Evolutionary conservation across 2,329 filamentous ascomycete genomes (phyloP), one percentile per base, ranked within the genome.

Genomic region (Trichoderma polysporum): DNA sequence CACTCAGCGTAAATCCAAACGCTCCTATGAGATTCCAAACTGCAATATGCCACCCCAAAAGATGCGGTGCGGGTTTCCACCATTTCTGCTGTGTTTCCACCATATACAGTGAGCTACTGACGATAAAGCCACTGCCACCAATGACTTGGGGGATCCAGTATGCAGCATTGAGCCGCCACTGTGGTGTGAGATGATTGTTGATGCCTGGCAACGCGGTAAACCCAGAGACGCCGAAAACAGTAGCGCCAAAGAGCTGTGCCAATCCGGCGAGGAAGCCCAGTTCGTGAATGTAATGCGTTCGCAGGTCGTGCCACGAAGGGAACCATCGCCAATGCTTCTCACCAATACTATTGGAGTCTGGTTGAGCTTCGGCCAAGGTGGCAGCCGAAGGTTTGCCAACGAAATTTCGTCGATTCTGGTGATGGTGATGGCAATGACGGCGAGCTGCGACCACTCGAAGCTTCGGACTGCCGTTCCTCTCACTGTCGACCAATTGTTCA

Each of bases 11-110:
- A 73, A 90, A 90, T 0, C 88, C 88, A 27, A 90, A 71, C 1
- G 84, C 84, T 1, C 89, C 89, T 22, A 90, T 78, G 2, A 89
- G 74, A 71, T 90, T 91, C 87, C 88, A 91, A 9, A 84, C 75
- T 0, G 87, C 88, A 70, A 91, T 85, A 74, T 90, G 87, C 89
- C 88, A 91, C 3, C 88, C 88, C 1, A 91, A 79, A 0, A 86
- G 79, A 3, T 75, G 73, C 3, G 79, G 80, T 0, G 86, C 85
- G 0, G 89, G 88, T 13, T 79, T 77, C 71, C 85, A 90, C 88
- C 89, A 91, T 53, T 80, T 83, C 47, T 80, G 74, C 75, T 91
- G 88, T 2, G 87, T 89, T 75, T 91, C 89, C 8, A 91, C 72
- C 83, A 90, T 90, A 75, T 90, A 90, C 1, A 91, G 76, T 2